A percentile compares a stretch with the other conserved stretches of the same genome.
Evolutionary conservation across 768 basidiomycete species (phyloP).

Genomic region (Termitomyces titanicus): DNA sequence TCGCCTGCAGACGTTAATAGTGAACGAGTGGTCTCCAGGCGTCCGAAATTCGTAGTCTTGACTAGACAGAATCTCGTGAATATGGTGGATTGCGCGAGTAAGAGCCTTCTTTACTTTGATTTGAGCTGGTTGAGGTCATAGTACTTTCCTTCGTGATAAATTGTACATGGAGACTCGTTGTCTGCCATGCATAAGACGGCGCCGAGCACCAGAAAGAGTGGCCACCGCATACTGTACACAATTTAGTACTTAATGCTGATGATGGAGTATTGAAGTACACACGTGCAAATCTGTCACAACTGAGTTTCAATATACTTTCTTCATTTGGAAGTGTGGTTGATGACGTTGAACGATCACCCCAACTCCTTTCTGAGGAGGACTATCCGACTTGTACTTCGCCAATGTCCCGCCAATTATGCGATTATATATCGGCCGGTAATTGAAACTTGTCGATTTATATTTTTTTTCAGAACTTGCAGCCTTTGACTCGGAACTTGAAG

Average conservation of each 20-base stretch:
- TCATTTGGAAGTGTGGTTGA: neutral
- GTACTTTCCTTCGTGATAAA: constrained; percentile 50
- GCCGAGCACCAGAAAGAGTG: neutral
- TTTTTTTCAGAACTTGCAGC: no score
- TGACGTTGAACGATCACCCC: no score
- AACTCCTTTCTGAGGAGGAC: no score
- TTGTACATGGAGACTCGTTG: constrained; percentile 61
- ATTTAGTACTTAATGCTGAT: no score
- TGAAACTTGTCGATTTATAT: no score
- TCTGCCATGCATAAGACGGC: constrained; percentile 13
- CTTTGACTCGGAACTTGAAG: no score
- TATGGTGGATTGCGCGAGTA: constrained; percentile 2
- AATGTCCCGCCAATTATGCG: no score
- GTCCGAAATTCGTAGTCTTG: constrained; percentile 61
- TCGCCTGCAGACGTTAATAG: constrained; percentile 63
- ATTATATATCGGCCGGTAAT: no score
- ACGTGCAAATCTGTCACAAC: no score
- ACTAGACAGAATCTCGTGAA: constrained; percentile 30
- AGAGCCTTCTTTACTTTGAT: constrained; percentile 38
- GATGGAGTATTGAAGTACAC: no score
- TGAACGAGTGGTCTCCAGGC: constrained; percentile 40
- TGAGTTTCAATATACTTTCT: neutral
- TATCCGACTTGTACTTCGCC: no score
- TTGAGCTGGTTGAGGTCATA: constrained; percentile 67
- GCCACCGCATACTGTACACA: neutral